Base-by-base conservation (phyloP, 495 filamentous ascomycete genomes). In the Neurospora sp. region DNA sequence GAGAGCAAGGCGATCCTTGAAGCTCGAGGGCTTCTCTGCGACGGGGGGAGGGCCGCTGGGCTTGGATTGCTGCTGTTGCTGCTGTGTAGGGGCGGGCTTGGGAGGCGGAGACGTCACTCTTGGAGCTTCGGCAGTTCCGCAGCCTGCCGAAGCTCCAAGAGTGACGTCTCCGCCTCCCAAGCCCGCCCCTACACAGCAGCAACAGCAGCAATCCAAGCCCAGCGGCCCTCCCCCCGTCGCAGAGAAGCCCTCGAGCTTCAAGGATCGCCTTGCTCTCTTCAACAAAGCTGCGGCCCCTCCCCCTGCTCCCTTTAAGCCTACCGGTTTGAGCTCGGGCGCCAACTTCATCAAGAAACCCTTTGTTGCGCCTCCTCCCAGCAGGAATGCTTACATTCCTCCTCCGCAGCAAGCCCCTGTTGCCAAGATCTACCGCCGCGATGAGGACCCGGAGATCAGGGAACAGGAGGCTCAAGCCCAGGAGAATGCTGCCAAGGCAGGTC, bases 291-390 rank as follows among this genome's bases (percentile, higher is more conserved):
- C 94, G 31, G 92, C 93, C 6, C 88, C 95, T 8, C 96, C 96
- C 12, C 82, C 96, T 72, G 88, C 93, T 5, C 96, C 96, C 3
- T 93, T 94, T 81, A 97, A 97, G 76, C 93, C 94, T 14, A 85
- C 88, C 74, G 88, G 88, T 4, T 77, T 90, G 42, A 83, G 86
- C 70, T 84, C 88, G 37, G 85, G 88, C 61, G 84, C 84, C 69
- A 87, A 87, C 73, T 98, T 98, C 76, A 89, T 98, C 80, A 98
- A 96, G 86, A 98, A 98, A 81, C 94, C 96, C n/a, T 99, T 98
- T 77, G 96, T 99, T 73, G 91, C 96, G 2, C 94, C 96, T 40
- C 96, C 96, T 70, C 96, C 96, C 8, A 97, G 93, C 81, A 92
- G 94, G 75, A 91, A 98, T 85, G 91, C 96, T 3, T 99, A 93